Base-by-base conservation (phyloP, 768 basidiomycete species). In the Hygrocybe coccinea region DNA sequence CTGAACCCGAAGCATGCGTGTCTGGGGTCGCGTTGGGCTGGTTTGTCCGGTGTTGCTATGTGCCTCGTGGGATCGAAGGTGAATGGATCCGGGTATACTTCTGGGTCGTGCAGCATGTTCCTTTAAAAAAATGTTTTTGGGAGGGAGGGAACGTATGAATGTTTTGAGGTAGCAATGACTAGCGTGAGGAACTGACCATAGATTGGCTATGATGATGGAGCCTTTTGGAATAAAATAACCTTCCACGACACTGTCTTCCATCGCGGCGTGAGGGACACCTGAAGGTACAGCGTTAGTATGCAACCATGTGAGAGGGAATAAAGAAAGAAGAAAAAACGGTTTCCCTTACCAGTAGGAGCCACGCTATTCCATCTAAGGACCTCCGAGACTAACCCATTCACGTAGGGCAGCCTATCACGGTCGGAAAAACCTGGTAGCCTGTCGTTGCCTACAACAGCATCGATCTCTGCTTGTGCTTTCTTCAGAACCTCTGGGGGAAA, bases 1-100 rank as follows among this genome's bases (percentile, higher is more conserved):
- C 86, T 86, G 63, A 86, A 89, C 4, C 86, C 86, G 68, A 87
- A 89, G 61, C 80, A 83, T 45, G 83, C 64, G 46, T 74, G 74
- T 52, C 79, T 80, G 56, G 85, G 83, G 66, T 86, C 84, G 17
- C 62, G 65, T 62, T 85, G 80, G 25, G 76, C 75, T 41, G 67
- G 58, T 47, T 67, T 69, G 52, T 65, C 71, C 56, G 71, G 74
- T 21, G 67, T 69, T 64, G 73, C 68, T 33, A 86, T 71, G 67
- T 81, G 86, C 25, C 85, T 79, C 49, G 81, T 81, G 19, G 85
- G 85, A 45, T 76, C 77, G 65, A 86, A 87, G 50, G 65, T 63
- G 55, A 77, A 70, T 3, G 85, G 84, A 39, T 82, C 71, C 35
- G 70, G 62, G 65, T 86, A 86, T 24, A 69, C 74, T 56, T 70